Base-by-base conservation (phyloP, 139 green algal genomes). In the Mesotaenium endlicherianum region DNA sequence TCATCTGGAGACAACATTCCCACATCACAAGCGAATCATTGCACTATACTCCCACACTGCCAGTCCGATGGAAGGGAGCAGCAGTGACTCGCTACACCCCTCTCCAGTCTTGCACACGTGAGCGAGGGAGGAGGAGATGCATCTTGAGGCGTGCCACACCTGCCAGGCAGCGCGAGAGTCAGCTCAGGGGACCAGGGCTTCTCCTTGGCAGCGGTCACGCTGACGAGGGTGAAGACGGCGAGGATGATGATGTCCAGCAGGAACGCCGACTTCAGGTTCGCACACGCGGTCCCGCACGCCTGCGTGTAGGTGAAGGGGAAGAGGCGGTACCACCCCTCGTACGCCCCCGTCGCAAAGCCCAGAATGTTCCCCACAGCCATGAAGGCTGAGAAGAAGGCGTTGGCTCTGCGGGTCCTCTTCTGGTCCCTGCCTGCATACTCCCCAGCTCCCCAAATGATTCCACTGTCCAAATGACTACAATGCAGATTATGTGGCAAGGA, bases 361-460 rank as follows among this genome's bases (percentile, higher is more conserved):
- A 88, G 78, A 26, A 88, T 72, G 45, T 87, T 85, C 26, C 83
- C 83, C 20, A 88, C 16, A 26, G 71, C 83, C 77, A 88, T 88
- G n/a, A 79, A 88, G 1, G 39, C 26, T 2, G 77, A 86, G 41
- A 86, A 88, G 60, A 81, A 88, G 0, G 77, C 76, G 34, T 88
- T 88, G 0, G 55, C 82, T 1, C 70, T 36, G 14, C 80, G 70
- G 8, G 71, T 82, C 4, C 80, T 72, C 44, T 82, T 81, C 5
- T 36, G 36, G 26, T 86, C 80, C 34, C 39, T 40, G 42, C 77
- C 77, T 79, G 59, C 77, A 70, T 57, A 11, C 47, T 8, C 47
- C n/a, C n/a, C n/a, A n/a, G n/a, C n/a, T n/a, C n/a, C n/a, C n/a
- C n/a, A n/a, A n/a, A n/a, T n/a, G n/a, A n/a, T n/a, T n/a, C n/a